Evolutionary conservation across 2,329 filamentous ascomycete species (phyloP), one percentile per base, ranked within the genome.

Genomic region (Akanthomyces dipterigenus): DNA sequence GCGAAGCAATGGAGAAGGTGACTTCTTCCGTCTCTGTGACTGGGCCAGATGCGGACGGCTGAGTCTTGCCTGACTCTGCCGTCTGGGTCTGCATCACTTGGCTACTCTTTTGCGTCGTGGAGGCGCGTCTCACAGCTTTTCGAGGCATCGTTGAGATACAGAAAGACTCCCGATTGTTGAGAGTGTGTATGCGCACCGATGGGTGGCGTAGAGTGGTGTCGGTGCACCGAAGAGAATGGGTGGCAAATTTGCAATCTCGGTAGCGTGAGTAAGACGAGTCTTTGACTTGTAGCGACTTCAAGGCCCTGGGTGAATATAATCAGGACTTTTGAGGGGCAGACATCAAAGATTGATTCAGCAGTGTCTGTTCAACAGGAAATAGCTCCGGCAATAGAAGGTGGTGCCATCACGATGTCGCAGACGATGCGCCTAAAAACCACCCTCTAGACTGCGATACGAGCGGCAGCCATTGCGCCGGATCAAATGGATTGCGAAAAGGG

Each of bases 361-460:
- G 22, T 8, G 36, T 22, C 18, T 31, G 34, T 26, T 53, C 40
- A 60, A 26, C 26, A 60, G 48, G 16, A 8, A 54, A 60, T 46
- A 36, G 36, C 20, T 60, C 49, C 28, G 48, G 34, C 2, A 36
- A 51, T 59, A 24, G 79, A 82, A 78, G 79, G 79, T 81, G 80
- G 79, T 80, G 76, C 81, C 82, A 84, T 84, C 72, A 76, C 75
- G 78, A 74, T 68, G 70, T 71, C 71, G 72, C 73, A 71, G 75
- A 67, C 69, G 45, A 46, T 34, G 43, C 26, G 62, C 61, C 65
- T 64, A 71, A 76, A 70, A 71, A 73, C 80, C 79, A 82, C 80
- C 80, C 79, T 81, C 78, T 82, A 84, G 66, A 78, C 78, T 64
- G 76, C 76, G 80, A 76, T 76, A 74, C 70, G 71, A 72, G 73